A percentile compares a stretch with the other conserved stretches of the same genome.
Evolutionary conservation across 2,329 filamentous ascomycete species (phyloP).

Genomic region (Xylariaceae sp.): DNA sequence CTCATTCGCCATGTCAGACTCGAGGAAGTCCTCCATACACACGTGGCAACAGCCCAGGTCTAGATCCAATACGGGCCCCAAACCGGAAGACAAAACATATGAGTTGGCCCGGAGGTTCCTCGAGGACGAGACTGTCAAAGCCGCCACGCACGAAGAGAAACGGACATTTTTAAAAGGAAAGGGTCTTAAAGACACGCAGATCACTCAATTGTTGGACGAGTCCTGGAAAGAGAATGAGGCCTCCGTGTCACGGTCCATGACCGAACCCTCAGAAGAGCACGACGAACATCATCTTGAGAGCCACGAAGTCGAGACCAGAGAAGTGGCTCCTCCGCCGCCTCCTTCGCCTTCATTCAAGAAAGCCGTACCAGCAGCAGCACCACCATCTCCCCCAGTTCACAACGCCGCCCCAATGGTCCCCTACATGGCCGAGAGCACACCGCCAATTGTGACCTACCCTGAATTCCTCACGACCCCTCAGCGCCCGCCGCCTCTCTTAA

Average conservation of each 20-base stretch:
- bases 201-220: slow-evolving; percentile 56
- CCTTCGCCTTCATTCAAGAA: neutral
- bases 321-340: neutral
- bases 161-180: slow-evolving; percentile 72
- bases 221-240: slow-evolving; percentile 12
- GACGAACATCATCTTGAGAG: neutral
- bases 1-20: slow-evolving; percentile 14
- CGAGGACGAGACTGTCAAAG: slow-evolving; percentile 64
- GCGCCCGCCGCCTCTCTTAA: slow-evolving; percentile 57
- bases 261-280: slow-evolving; percentile 4
- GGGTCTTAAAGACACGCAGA: slow-evolving; percentile 61
- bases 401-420: slow-evolving; percentile 16
- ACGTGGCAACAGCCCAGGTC: slow-evolving; percentile 22
- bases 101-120: slow-evolving; percentile 73
- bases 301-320: neutral
- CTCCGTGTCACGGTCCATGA: slow-evolving; percentile 1
- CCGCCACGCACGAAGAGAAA: slow-evolving; percentile 67
- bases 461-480: slow-evolving; percentile 59
- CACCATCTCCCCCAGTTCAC: neutral
- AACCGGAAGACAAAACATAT: slow-evolving; percentile 34
- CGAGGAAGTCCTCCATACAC: slow-evolving; percentile 20
- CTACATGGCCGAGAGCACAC: slow-evolving; percentile 42
- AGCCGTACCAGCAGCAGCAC: slow-evolving; percentile 11
- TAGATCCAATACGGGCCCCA: slow-evolving; percentile 11
- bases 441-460: slow-evolving; percentile 64